Evolutionary conservation across 495 filamentous ascomycete genomes (phyloP).

Genomic region (Copromyces sp.): DNA sequence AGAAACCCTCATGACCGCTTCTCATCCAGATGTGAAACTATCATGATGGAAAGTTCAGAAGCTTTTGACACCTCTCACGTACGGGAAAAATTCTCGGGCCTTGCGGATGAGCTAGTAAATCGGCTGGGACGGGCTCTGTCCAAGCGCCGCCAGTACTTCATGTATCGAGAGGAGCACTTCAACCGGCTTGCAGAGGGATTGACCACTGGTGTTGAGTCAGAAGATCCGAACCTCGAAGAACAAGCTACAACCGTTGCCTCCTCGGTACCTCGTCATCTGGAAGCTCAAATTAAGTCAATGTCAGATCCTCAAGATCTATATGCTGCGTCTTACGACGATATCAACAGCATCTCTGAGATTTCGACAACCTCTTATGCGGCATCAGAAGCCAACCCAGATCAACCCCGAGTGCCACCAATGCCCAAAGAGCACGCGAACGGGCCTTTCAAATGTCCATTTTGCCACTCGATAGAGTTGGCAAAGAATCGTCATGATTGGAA

Average conservation of each 20-base stretch:
- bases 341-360: not conserved
- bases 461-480: slow-evolving; percentile 14
- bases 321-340: not conserved
- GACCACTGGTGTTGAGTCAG: not conserved
- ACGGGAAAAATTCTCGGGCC: slow-evolving; percentile 9
- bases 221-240: not conserved
- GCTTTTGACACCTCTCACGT: not conserved
- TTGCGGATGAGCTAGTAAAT: slow-evolving; percentile 16
- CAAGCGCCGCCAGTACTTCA: slow-evolving; percentile 24
- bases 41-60: slow-evolving; percentile 13
- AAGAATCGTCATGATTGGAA: slow-evolving; percentile 17
- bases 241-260: slow-evolving; percentile 1
- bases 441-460: slow-evolving; percentile 23
- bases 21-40: slow-evolving; percentile 11
- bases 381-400: not conserved
- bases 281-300: not conserved
- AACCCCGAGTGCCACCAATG: slow-evolving; percentile 5
- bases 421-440: slow-evolving; percentile 9
- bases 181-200: slow-evolving; percentile 20
- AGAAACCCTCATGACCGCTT: slow-evolving; percentile 23
- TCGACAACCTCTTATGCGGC: slow-evolving; percentile 1
- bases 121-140: slow-evolving; percentile 30
- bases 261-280: not conserved
- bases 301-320: too few species aligned
- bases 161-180: slow-evolving; percentile 29